Conservation (phyloP, 2,329 filamentous ascomycete species). For the Cladosporium sp. region DNA sequence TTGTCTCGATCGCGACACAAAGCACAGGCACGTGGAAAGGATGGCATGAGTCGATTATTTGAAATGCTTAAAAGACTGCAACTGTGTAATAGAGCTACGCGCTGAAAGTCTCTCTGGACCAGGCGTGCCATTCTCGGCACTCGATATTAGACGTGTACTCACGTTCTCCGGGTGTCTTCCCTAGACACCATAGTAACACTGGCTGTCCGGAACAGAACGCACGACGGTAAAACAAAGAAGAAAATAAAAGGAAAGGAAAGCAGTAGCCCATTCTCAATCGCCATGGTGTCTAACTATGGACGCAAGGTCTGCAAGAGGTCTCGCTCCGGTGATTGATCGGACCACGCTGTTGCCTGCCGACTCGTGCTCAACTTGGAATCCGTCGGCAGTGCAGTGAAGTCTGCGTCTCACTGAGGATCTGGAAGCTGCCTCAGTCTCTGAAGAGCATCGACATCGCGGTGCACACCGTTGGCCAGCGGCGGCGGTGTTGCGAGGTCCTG, state of each 20-base stretch:
- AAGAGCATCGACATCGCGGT: conserved; percentile 10
- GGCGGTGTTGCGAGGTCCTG: conserved; percentile 1
- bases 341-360: not conserved
- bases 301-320: not conserved
- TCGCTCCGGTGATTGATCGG: not conserved
- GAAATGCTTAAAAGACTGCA: not conserved
- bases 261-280: not conserved
- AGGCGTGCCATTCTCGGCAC: not conserved
- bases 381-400: not conserved
- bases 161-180: not conserved
- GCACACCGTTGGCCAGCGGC: not conserved
- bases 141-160: not conserved
- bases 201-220: not conserved
- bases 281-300: not conserved
- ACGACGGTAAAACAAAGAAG: not conserved
- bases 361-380: not conserved
- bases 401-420: not conserved
- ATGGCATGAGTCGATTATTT: not conserved
- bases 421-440: not conserved
- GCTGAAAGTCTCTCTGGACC: not conserved
- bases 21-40: not conserved
- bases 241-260: not conserved
- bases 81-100: not conserved
- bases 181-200: not conserved
- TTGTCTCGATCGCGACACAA: not conserved